Conservation (phyloP, 768 basidiomycete genomes). For the Lentinula edodes region DNA sequence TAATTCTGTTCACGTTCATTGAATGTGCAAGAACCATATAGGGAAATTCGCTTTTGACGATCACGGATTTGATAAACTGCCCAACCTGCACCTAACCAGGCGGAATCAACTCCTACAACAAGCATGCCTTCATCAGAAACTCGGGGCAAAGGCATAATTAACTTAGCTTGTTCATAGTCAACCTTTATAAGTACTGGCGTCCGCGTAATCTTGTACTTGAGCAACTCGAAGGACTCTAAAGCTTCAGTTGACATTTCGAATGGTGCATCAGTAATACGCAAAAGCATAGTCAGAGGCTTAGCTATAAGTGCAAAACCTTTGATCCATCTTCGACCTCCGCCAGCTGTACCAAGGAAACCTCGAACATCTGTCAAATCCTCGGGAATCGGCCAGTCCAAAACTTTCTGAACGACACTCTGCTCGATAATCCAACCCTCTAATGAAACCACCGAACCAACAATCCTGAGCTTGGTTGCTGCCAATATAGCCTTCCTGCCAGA, state of each 20-base stretch:
- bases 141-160: too few relatives aligned
- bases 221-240: too few relatives aligned
- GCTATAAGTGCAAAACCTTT: not conserved
- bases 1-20: too few relatives aligned
- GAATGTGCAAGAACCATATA: too few relatives aligned
- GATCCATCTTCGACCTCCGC: not conserved
- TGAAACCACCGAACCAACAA: not conserved
- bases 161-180: too few relatives aligned
- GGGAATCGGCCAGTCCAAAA: not conserved
- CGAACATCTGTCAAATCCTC: not conserved
- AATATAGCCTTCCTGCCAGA: not conserved
- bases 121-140: too few relatives aligned
- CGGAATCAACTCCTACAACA: too few relatives aligned
- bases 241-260: not conserved
- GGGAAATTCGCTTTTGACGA: too few relatives aligned
- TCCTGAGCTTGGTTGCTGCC: not conserved
- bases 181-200: not conserved
- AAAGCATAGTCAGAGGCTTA: not conserved
- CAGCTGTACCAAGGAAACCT: not conserved
- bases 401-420: not conserved
- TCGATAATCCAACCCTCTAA: slow-evolving; percentile 2
- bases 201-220: not conserved
- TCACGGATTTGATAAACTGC: too few relatives aligned
- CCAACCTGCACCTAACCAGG: too few relatives aligned
- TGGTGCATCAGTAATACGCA: not conserved